These are phyloP conservation scores for Candida maris DNA, from an alignment of 805 yeast species.

Conservation along the genomic window DNA sequence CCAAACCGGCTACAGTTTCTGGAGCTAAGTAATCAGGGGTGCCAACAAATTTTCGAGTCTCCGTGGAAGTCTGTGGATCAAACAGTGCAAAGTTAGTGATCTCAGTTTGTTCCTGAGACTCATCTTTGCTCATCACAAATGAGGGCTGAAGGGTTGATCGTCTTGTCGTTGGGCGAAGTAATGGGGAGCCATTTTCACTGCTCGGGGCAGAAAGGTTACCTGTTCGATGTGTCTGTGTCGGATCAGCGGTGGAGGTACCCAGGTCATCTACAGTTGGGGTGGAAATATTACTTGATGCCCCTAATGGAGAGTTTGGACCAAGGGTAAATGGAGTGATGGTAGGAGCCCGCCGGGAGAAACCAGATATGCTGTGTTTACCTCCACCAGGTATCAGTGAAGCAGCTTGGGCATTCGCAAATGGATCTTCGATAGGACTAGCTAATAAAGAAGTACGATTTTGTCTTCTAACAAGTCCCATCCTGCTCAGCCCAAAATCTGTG, in stretches of 20 bases:
- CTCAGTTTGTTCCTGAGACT: conserved; percentile 23
- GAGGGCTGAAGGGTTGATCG: conserved; percentile 56
- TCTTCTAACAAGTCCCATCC: conserved; percentile 84
- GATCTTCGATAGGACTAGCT: conserved; percentile 16
- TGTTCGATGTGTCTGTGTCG: conserved; percentile 10
- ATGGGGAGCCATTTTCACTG: conserved; percentile 42
- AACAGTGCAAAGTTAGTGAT: conserved; percentile 56
- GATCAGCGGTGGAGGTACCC: conserved; percentile 6
- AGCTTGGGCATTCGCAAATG: conserved; percentile 13
- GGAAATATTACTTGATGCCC: conserved; percentile 17
- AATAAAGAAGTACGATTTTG: conserved; percentile 40
- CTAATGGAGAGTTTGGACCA: conserved; percentile 23
- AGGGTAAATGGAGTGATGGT: conserved; percentile 28
- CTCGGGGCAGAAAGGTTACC: conserved; percentile 37
- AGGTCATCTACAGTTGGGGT: conserved; percentile 15
- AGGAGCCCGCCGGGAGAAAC: conserved; percentile 8
- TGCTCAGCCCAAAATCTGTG: conserved; percentile 91
- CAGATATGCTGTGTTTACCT: neutral
- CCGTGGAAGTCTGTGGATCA: conserved; percentile 54
- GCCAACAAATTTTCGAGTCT: conserved; percentile 75
- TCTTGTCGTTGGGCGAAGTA: conserved; percentile 43
- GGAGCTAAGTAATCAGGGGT: conserved; percentile 98
- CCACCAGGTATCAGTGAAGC: conserved; percentile 12
- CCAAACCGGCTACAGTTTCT: conserved; percentile 82
- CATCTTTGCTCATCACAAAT: conserved; percentile 50